A percentile compares a stretch with the other conserved stretches of the same genome.
Evolutionary conservation across 2,329 filamentous ascomycete genomes (phyloP).

Genomic region (Torrubiella hemipterigena): DNA sequence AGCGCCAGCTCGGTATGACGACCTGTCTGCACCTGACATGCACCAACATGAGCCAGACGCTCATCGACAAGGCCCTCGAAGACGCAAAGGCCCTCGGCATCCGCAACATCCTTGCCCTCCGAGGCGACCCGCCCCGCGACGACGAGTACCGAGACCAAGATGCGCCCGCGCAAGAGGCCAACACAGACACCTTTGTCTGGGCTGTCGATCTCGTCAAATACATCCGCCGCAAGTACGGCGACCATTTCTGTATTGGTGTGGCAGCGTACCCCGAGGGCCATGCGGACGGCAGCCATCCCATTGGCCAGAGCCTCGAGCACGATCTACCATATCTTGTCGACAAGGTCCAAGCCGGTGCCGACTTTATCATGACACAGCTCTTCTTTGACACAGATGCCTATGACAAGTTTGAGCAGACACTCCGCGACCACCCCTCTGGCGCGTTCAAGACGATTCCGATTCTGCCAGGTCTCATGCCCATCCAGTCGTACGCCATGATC

Average conservation of each 20-base stretch:
- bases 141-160: constrained; percentile 68
- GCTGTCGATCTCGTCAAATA: constrained; percentile 83
- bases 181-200: constrained; percentile 76
- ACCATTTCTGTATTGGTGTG: constrained; percentile 94
- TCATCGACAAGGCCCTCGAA: constrained; percentile 82
- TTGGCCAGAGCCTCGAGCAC: constrained; percentile 55
- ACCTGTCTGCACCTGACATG: constrained; percentile 95
- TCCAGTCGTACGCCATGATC: constrained; percentile 94
- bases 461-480: constrained; percentile 91
- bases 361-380: constrained; percentile 97
- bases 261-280: constrained; percentile 94
- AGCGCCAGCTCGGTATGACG: constrained; percentile 80
- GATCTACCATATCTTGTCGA: constrained; percentile 85
- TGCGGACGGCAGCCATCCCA: constrained; percentile 76
- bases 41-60: constrained; percentile 84
- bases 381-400: constrained; percentile 89
- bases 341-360: constrained; percentile 81
- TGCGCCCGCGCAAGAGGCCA: constrained; percentile 45
- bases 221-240: constrained; percentile 72
- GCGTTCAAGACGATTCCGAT: constrained; percentile 80
- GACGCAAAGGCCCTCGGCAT: constrained; percentile 86
- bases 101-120: constrained; percentile 81
- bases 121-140: constrained; percentile 81
- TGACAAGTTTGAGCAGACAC: constrained; percentile 60
- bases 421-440: constrained; percentile 73